Conservation (phyloP, 2,329 filamentous ascomycete species). For the Cytospora chrysosperma region DNA sequence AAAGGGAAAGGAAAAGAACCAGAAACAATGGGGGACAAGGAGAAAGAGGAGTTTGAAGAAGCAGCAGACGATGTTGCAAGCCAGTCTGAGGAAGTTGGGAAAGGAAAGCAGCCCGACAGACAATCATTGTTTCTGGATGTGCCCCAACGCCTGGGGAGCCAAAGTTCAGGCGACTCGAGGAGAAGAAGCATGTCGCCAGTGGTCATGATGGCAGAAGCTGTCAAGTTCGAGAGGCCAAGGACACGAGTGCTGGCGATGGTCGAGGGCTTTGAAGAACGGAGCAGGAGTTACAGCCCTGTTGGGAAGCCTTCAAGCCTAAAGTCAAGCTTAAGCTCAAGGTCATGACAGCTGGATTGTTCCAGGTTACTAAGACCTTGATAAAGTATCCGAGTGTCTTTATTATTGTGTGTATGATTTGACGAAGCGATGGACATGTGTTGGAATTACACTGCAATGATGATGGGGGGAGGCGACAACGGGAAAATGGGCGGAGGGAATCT, state of each 20-base stretch:
- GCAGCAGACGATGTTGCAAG: constrained; percentile 24
- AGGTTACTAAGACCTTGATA: not conserved
- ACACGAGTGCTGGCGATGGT: constrained; percentile 56
- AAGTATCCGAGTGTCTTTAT: not conserved
- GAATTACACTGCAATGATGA: not conserved
- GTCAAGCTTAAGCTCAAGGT: not conserved
- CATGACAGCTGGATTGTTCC: not conserved
- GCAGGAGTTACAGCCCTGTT: constrained; percentile 42
- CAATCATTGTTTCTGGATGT: constrained; percentile 13
- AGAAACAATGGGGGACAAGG: not conserved
- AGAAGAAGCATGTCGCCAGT: constrained; percentile 21
- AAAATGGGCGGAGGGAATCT: not conserved
- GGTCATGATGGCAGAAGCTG: constrained; percentile 23
- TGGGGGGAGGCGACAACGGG: not conserved
- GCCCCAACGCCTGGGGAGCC: constrained; percentile 5
- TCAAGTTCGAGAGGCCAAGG: constrained; percentile 39
- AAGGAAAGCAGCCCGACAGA: constrained; percentile 6
- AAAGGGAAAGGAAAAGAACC: constrained; percentile 2
- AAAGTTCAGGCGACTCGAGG: constrained; percentile 4
- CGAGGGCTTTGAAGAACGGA: constrained; percentile 51
- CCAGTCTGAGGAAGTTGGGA: constrained; percentile 7
- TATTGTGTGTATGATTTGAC: not conserved
- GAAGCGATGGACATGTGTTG: constrained; percentile 1
- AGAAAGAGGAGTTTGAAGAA: constrained; percentile 26
- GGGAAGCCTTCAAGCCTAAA: not conserved